Base-by-base conservation (phyloP, 441 rosid species). In the Adansonia gregorii region DNA sequence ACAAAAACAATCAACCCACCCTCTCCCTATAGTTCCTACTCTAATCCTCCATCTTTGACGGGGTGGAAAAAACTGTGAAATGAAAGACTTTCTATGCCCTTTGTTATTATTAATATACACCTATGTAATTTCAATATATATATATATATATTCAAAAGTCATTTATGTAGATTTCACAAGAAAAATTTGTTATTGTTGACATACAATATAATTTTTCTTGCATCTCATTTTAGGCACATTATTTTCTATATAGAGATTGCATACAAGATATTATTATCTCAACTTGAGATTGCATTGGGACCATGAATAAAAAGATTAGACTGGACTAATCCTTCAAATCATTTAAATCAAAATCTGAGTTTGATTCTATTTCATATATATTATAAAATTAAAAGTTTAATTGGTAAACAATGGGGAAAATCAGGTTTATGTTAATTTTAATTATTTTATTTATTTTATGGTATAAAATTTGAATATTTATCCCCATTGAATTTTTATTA, bases 31-130 rank as follows among this genome's bases (percentile, higher is more conserved):
- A 54, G 83, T 74, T 69, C 71, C 86, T 81, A 76, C 86, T 35
- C 80, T 65, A 65, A 76, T 61, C 83, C 82, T 77, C 87, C 82
- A 56, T 49, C 69, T 73, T 66, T 80, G 84, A 81, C 86, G 82
- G 78, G 84, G 82, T 82, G 85, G 79, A 74, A 75, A 69, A 76
- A 35, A 45, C 52, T 2, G 39, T 60, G 65, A 60, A 19, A 14
- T 67, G 39, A 67, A 45, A 67, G 2, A 68, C 48, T 48, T 67
- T 67, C 55, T 35, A 65, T 65, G 11, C 48, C 68, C 35, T n/a
- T 46, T 52, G 8, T 14, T 51, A 27, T 24, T 24, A 24, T 24
- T 24, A 24, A 24, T 8, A 15, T 5, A 20, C 1, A 7, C 10
- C 2, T 31, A 15, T 24, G 8, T 24, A 49, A 24, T 15, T 51